phyloP scores from a whole-genome alignment of 768 basidiomycete genomes.

The Phlebiopsis flavidoalba region DNA sequence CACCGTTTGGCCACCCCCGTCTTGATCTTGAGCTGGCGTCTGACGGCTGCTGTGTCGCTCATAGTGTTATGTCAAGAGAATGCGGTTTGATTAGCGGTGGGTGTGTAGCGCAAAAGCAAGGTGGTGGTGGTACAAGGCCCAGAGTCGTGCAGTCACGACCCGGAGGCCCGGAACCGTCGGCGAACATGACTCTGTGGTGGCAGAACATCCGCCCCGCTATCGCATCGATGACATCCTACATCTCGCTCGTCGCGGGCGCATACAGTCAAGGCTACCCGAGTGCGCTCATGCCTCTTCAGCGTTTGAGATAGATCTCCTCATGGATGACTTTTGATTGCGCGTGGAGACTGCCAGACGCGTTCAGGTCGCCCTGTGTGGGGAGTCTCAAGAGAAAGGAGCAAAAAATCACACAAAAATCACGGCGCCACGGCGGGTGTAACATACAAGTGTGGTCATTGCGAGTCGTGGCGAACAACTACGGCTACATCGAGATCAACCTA shows the following conservation, averaged over 20 bases:
- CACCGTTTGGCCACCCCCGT: slow-evolving; percentile 62
- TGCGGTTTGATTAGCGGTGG: neutral
- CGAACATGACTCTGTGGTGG: neutral
- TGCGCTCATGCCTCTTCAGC: neutral
- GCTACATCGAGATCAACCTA: slow-evolving; percentile 8
- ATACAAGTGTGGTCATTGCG: slow-evolving; percentile 13
- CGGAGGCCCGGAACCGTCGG: neutral
- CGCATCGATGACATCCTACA: neutral
- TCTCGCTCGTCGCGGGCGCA: neutral
- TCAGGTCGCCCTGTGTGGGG: too few species aligned
- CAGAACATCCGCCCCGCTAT: neutral
- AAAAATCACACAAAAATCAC: neutral
- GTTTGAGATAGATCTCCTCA: neutral
- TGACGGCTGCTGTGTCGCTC: slow-evolving; percentile 45
- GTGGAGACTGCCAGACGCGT: neutral
- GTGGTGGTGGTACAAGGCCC: neutral
- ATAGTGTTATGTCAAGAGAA: slow-evolving; percentile 25
- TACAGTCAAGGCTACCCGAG: neutral
- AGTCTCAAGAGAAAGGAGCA: too few species aligned
- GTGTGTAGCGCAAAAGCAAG: neutral
- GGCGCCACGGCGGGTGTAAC: neutral
- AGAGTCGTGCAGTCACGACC: neutral
- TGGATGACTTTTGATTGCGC: neutral
- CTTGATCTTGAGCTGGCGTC: slow-evolving; percentile 77
- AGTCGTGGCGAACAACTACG: slow-evolving; percentile 13